phyloP scores from a whole-genome alignment of 2,329 filamentous ascomycete genomes.

The Fusarium coicis region DNA sequence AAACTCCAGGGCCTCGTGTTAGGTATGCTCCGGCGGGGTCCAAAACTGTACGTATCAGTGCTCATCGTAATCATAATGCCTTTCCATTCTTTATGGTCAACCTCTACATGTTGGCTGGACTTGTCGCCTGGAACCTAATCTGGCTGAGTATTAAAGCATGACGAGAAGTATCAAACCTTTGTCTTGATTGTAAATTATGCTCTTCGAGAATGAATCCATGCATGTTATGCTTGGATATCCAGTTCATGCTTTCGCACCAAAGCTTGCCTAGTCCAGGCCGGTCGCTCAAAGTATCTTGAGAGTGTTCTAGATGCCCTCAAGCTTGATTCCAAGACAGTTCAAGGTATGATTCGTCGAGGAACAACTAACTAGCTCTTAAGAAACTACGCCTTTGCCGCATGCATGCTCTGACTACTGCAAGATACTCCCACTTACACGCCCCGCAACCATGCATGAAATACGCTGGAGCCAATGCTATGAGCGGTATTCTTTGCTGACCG shows the following conservation, averaged over 20 bases:
- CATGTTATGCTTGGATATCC: neutral
- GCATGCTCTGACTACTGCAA: neutral
- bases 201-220: neutral
- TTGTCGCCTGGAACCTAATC: neutral
- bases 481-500: constrained; percentile 23
- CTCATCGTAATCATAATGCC: neutral
- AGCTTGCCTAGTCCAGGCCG: neutral
- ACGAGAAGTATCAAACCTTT: too few relatives aligned
- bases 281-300: neutral
- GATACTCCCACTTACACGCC: neutral
- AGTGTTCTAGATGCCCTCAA: neutral
- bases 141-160: neutral
- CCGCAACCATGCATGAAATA: neutral
- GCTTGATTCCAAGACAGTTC: neutral
- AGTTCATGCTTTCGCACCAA: neutral
- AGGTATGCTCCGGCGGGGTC: constrained; percentile 20
- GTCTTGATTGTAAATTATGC: neutral
- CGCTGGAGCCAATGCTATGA: constrained; percentile 24
- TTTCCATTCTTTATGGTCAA: neutral
- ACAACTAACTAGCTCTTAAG: neutral
- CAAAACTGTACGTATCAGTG: constrained; percentile 16
- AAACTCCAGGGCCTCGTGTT: constrained; percentile 19
- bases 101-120: neutral
- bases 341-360: neutral
- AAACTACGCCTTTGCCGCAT: neutral